phyloP scores from a whole-genome alignment of 768 basidiomycete genomes.

The Aureoboletus auriporus region DNA sequence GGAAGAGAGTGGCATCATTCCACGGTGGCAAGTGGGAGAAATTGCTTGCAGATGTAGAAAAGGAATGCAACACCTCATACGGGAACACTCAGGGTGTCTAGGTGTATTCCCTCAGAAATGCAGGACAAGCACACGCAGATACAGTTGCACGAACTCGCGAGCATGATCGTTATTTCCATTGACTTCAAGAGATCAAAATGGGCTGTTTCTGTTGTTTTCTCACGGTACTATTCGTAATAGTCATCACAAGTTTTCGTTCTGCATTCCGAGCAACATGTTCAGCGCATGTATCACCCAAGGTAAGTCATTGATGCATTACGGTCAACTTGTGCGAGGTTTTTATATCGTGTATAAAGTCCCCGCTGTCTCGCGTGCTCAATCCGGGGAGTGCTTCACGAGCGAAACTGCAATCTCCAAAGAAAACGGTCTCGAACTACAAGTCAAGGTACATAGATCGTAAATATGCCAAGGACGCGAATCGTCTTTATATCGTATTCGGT shows the following conservation, averaged over 20 bases:
- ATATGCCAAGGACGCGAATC: slow-evolving; percentile 35
- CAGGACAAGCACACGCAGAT: too few relatives aligned
- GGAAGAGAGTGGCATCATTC: slow-evolving; percentile 21
- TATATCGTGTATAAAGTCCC: slow-evolving; percentile 24
- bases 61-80: slow-evolving; percentile 14
- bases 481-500: slow-evolving; percentile 73
- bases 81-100: too few relatives aligned
- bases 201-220: slow-evolving; percentile 33
- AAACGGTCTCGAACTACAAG: slow-evolving; percentile 43
- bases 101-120: too few relatives aligned
- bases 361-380: slow-evolving; percentile 40
- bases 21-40: slow-evolving; percentile 26
- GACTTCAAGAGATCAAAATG: too few relatives aligned
- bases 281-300: slow-evolving; percentile 22
- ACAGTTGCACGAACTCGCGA: too few relatives aligned
- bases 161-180: too few relatives aligned
- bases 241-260: slow-evolving; percentile 3
- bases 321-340: neutral
- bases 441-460: slow-evolving; percentile 41
- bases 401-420: slow-evolving; percentile 33
- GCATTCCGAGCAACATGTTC: slow-evolving; percentile 23
- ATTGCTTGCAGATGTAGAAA: slow-evolving; percentile 21
- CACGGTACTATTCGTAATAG: slow-evolving; percentile 29
- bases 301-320: slow-evolving; percentile 4
- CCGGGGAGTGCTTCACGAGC: slow-evolving; percentile 41